Conservation (phyloP, 2,329 filamentous ascomycete species). For the Arthroderma sp. region DNA sequence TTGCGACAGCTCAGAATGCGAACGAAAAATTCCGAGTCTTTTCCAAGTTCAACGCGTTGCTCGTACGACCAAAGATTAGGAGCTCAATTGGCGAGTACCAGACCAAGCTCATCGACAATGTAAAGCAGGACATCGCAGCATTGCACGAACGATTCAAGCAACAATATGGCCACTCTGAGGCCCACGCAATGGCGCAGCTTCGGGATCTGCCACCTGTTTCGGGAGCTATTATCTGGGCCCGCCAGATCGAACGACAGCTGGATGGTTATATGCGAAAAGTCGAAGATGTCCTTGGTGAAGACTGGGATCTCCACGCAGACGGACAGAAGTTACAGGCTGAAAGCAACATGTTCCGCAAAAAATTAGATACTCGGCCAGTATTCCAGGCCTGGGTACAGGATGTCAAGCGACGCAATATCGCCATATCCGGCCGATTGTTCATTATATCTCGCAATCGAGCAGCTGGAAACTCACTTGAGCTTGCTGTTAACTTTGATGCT, state of each 20-base stretch:
- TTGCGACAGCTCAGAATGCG: slow-evolving; percentile 90
- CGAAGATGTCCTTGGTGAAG: slow-evolving; percentile 88
- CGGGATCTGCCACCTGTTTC: slow-evolving; percentile 92
- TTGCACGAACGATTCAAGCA: slow-evolving; percentile 97
- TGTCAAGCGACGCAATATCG: slow-evolving; percentile 75
- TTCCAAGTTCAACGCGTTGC: slow-evolving; percentile 97
- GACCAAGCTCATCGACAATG: slow-evolving; percentile 92
- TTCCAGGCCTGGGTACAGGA: slow-evolving; percentile 94
- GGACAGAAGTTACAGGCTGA: slow-evolving; percentile 88
- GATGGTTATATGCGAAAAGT: slow-evolving; percentile 98
- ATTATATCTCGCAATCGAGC: slow-evolving; percentile 77
- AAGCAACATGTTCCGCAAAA: slow-evolving; percentile 87
- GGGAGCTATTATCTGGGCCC: slow-evolving; percentile 93
- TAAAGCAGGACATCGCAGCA: slow-evolving; percentile 86
- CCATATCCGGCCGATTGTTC: slow-evolving; percentile 85
- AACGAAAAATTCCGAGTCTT: slow-evolving; percentile 99
- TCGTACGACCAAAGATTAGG: slow-evolving; percentile 96
- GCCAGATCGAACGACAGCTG: slow-evolving; percentile 91
- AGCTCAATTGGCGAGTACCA: slow-evolving; percentile 97
- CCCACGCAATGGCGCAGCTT: slow-evolving; percentile 94
- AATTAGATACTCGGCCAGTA: slow-evolving; percentile 84
- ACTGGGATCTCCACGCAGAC: slow-evolving; percentile 89
- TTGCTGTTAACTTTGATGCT: slow-evolving; percentile 90
- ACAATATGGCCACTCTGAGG: slow-evolving; percentile 95
- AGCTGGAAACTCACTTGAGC: slow-evolving; percentile 76